Conservation (phyloP, 768 basidiomycete genomes). For the Butyriboletus loyo region DNA sequence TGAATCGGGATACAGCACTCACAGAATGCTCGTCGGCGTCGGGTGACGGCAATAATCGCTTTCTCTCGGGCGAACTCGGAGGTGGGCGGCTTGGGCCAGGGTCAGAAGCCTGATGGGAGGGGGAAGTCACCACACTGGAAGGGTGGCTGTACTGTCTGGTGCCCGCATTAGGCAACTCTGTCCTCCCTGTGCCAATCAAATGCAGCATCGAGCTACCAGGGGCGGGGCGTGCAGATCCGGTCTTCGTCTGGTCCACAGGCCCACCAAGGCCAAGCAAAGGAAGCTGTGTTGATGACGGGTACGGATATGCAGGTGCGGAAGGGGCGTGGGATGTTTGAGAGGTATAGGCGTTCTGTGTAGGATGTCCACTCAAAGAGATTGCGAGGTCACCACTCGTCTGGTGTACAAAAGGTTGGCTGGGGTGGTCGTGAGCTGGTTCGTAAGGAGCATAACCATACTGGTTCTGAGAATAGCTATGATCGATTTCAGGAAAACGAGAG, state of each 20-base stretch:
- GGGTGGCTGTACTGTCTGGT: slow-evolving; percentile 19
- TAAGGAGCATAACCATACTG: not conserved
- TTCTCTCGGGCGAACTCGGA: slow-evolving; percentile 22
- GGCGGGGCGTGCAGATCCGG: not conserved
- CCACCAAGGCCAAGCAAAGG: not conserved
- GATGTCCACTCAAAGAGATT: not conserved
- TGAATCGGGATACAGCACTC: slow-evolving; percentile 8
- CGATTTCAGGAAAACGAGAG: not conserved
- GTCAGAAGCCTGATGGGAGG: slow-evolving; percentile 1
- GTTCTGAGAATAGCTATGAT: not conserved
- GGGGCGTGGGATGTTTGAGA: slow-evolving; percentile 1
- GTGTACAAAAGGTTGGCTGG: not conserved
- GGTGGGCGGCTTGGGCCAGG: slow-evolving; percentile 9
- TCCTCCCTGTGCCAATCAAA: slow-evolving; percentile 9
- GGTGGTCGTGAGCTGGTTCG: not conserved
- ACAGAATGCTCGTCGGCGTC: slow-evolving; percentile 9
- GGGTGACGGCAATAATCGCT: slow-evolving; percentile 7
- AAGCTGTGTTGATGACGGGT: not conserved
- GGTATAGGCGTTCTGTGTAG: not conserved
- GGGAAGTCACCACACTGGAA: slow-evolving; percentile 13
- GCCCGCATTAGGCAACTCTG: not conserved
- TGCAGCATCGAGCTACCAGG: not conserved
- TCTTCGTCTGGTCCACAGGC: not conserved
- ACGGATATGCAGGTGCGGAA: not conserved
- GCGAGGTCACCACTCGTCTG: not conserved